These are phyloP conservation scores for Coffea humblotiana DNA, from an alignment of 305 asterid species.

Conservation along the genomic window DNA sequence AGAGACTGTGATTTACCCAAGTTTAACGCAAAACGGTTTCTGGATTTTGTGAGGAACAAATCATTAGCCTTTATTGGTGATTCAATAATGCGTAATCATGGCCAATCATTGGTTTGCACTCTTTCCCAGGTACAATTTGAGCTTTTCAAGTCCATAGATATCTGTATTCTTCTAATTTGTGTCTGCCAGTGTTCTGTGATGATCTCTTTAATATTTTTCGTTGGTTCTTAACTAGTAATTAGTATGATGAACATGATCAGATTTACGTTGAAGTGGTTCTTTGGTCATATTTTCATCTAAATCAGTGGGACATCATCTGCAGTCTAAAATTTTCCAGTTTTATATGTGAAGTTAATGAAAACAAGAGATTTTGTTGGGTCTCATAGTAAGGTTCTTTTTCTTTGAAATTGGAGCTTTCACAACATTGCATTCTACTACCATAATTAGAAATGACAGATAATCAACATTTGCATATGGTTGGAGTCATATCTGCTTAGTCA, in stretches of 20 bases:
- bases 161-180: background rate
- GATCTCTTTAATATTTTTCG: background rate
- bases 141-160: background rate
- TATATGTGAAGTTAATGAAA: background rate
- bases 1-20: conserved; percentile 54
- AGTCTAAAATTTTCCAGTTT: background rate
- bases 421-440: background rate
- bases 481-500: background rate
- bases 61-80: conserved; percentile 80
- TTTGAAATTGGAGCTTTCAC: background rate
- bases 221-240: background rate
- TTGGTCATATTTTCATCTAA: background rate
- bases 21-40: conserved; percentile 51
- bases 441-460: background rate
- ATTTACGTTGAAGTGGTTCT: background rate
- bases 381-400: background rate
- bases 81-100: conserved; percentile 87
- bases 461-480: background rate
- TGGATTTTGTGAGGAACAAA: conserved; percentile 56
- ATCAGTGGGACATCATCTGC: background rate
- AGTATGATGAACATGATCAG: background rate
- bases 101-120: conserved; percentile 76
- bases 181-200: background rate
- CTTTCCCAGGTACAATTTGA: conserved; percentile 67
- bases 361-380: background rate